A percentile compares a stretch with the other conserved stretches of the same genome.
Evolutionary conservation across 345 rosid species (phyloP).

Genomic region (Turnera subulata): DNA sequence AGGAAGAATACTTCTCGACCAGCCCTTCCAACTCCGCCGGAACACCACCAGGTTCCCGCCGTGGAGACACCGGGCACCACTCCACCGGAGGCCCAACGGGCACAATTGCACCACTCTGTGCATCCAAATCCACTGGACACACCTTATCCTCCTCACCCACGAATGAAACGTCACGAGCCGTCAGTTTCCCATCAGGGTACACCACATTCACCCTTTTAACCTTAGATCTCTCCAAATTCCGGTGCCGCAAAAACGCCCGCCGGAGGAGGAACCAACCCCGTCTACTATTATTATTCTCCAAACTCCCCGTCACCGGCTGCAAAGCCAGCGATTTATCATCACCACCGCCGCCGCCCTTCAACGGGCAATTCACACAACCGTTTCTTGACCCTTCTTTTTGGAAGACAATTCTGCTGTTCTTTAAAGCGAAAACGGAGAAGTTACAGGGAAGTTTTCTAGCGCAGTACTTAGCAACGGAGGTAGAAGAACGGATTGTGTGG

Average conservation of each 20-base stretch:
- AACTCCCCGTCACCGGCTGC: constrained; percentile 39
- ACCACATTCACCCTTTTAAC: constrained; percentile 50
- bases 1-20: constrained; percentile 63
- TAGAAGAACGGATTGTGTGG: constrained; percentile 53
- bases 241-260: constrained; percentile 30
- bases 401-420: constrained; percentile 66
- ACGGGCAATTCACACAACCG: too few species aligned
- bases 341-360: too few species aligned
- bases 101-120: constrained; percentile 55
- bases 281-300: constrained; percentile 22
- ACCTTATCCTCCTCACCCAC: constrained; percentile 24
- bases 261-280: constrained; percentile 63
- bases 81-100: constrained; percentile 31
- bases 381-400: constrained; percentile 43
- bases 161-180: not conserved
- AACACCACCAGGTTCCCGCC: constrained; percentile 25
- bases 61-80: constrained; percentile 43
- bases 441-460: constrained; percentile 58
- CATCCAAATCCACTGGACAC: constrained; percentile 38
- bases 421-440: constrained; percentile 64
- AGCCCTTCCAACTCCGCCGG: constrained; percentile 64
- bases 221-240: constrained; percentile 33
- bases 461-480: constrained; percentile 74
- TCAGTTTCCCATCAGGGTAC: constrained; percentile 62
- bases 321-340: constrained; percentile 48